Evolutionary conservation across 805 yeast genomes (phyloP).

Genomic region (Saturnispora zaruensis): DNA sequence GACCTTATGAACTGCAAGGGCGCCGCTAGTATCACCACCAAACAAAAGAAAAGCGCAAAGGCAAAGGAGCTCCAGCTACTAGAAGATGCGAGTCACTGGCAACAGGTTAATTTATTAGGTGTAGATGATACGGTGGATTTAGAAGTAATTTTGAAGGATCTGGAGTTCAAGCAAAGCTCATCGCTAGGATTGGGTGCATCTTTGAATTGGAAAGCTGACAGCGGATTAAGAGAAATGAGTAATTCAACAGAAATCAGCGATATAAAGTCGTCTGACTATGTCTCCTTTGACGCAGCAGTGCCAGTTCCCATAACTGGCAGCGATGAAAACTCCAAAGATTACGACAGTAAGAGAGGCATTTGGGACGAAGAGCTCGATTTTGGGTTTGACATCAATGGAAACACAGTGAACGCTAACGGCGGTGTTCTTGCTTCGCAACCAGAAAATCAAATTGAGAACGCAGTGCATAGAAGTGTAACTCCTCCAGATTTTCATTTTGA

Average conservation of each 20-base stretch:
- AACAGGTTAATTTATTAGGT: not conserved
- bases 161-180: slow-evolving; percentile 1
- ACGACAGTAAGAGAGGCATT: not conserved
- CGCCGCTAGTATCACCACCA: not conserved
- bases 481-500: not conserved
- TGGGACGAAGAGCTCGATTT: slow-evolving; percentile 13
- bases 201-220: not conserved
- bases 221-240: slow-evolving; percentile 6
- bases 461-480: not conserved
- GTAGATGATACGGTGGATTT: not conserved
- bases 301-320: not conserved
- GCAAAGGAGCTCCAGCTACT: slow-evolving; percentile 6
- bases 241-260: not conserved
- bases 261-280: not conserved
- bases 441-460: slow-evolving; percentile 1
- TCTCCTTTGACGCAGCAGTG: not conserved
- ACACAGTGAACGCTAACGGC: slow-evolving; percentile 6
- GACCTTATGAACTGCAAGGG: not conserved
- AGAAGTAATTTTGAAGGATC: not conserved
- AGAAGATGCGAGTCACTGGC: slow-evolving; percentile 32
- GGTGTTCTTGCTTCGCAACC: not conserved
- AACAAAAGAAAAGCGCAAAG: not conserved
- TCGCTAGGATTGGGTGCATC: not conserved
- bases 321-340: not conserved
- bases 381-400: slow-evolving; percentile 16